Base-by-base conservation (phyloP, 2,329 filamentous ascomycete species). In the Talaromyces marneffei region DNA sequence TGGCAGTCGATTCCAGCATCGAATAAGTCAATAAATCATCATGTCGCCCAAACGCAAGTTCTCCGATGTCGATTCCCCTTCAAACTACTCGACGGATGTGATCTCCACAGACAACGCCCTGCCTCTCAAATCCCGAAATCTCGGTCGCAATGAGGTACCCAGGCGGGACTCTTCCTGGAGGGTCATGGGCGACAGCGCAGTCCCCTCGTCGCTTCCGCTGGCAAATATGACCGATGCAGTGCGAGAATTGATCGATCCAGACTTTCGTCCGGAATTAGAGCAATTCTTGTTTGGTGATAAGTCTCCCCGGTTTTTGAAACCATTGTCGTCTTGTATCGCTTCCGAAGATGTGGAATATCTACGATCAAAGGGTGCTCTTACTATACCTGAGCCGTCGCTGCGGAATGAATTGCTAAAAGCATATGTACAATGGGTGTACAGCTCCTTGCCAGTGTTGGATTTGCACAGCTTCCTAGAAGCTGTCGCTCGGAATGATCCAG, bases 341-440 rank as follows among this genome's bases (percentile, higher is more conserved):
- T 79, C 84, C 5, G 90, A 95, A 66, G 92, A 96, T 75, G 81
- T 94, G 62, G 82, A 85, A 62, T 95, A 92, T 72, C 80, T 96
- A 61, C 83, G 87, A 61, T 84, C 87, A 69, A 95, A 94, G 76
- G 91, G 91, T 3, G 91, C 90, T 0, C 78, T 96, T 62, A 85
- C 85, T 3, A 82, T 96, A 50, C 92, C 92, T 2, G 80, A 83
- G 52, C 75, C 80, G 3, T 77, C 80, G 1, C 78, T 96, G 50
- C 88, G 92, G 69, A 89, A 88, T 72, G 90, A 91, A 60, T 80
- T 96, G 27, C 78, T 96, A 5, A 84, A 86, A 66, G 86, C 86
- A 23, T 96, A 93, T 71, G 82, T 92, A 66, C 89, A 94, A 77
- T 95, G 87, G 74, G 90, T 96, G 10, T 88, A 96, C 72, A 91